Percentiles rank a stretch among this genome's conserved stretches.
phyloP scores from a whole-genome alignment of 2,329 filamentous ascomycete genomes.

The Ascochyta lentis region DNA sequence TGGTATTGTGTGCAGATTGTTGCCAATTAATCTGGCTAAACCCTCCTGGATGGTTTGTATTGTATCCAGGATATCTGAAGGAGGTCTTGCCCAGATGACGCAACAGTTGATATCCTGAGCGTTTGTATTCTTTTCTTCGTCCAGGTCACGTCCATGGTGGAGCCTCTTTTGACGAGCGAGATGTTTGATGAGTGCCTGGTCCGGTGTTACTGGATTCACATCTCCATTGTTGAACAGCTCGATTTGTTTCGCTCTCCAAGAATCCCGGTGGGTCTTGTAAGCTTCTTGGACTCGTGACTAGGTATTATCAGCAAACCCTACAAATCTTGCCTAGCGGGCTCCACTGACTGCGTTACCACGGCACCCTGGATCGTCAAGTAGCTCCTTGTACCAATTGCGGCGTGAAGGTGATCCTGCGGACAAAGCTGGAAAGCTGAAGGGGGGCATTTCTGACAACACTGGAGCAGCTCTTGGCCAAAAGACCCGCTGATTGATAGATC shows the following conservation, averaged over 20 bases:
- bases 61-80: background rate
- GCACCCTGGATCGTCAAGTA: constrained; percentile 19
- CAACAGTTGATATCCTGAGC: constrained; percentile 17
- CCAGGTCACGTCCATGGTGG: background rate
- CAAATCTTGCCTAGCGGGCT: too few species aligned
- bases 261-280: constrained; percentile 10
- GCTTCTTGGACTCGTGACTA: constrained; percentile 11
- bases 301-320: background rate
- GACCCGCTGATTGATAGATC: too few species aligned
- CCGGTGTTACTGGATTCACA: constrained; percentile 13
- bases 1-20: constrained; percentile 18
- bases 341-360: constrained; percentile 9
- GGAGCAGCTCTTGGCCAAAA: too few species aligned
- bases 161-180: constrained; percentile 7
- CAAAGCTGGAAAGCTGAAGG: constrained; percentile 17
- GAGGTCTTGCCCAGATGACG: constrained; percentile 17
- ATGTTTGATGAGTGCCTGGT: constrained; percentile 21
- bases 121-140: constrained; percentile 4
- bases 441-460: background rate
- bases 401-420: constrained; percentile 15
- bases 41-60: constrained; percentile 9
- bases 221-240: constrained; percentile 1
- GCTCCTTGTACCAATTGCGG: constrained; percentile 21
- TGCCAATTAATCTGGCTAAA: constrained; percentile 3
- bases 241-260: constrained; percentile 7